Conservation (phyloP, 2,329 filamentous ascomycete species). For the Xylaria sp. region DNA sequence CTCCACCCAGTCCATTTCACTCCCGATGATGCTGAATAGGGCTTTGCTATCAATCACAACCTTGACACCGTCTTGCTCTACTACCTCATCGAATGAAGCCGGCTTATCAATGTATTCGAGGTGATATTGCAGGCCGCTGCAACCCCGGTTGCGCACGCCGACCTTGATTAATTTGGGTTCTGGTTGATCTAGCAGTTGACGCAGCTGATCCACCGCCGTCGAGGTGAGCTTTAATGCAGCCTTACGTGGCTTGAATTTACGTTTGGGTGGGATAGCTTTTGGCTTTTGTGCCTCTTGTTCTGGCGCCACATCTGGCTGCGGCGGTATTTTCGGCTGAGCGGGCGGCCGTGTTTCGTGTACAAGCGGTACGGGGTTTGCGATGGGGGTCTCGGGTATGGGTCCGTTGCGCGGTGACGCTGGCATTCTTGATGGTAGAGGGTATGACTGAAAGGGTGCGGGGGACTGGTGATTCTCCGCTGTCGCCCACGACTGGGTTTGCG, state of each 20-base stretch:
- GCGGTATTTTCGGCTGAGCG: conserved; percentile 20
- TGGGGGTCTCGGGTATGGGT: conserved; percentile 54
- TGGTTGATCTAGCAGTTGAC: conserved; percentile 78
- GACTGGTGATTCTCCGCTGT: conserved; percentile 38
- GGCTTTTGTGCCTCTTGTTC: conserved; percentile 73
- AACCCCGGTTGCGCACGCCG: conserved; percentile 91
- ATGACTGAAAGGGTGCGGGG: conserved; percentile 55
- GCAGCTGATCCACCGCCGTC: conserved; percentile 78
- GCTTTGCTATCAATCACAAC: conserved; percentile 98
- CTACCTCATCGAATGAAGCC: conserved; percentile 84
- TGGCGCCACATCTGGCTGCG: conserved; percentile 48
- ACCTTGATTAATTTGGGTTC: conserved; percentile 93
- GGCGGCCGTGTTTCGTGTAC: conserved; percentile 61
- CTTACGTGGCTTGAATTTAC: conserved; percentile 80
- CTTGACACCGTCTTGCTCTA: conserved; percentile 95
- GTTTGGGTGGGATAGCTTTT: conserved; percentile 63
- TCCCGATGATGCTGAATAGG: conserved; percentile 96
- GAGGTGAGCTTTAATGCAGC: conserved; percentile 88
- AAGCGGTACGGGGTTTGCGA: conserved; percentile 54
- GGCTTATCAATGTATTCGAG: conserved; percentile 95
- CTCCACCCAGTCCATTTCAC: conserved; percentile 98
- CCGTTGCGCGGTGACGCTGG: conserved; percentile 50
- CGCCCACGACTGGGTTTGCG: conserved; percentile 40
- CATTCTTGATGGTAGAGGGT: conserved; percentile 52
- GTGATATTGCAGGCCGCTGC: conserved; percentile 91